Base-by-base conservation (phyloP, 1,284 basidiomycete species). In the Tilletia caries region DNA sequence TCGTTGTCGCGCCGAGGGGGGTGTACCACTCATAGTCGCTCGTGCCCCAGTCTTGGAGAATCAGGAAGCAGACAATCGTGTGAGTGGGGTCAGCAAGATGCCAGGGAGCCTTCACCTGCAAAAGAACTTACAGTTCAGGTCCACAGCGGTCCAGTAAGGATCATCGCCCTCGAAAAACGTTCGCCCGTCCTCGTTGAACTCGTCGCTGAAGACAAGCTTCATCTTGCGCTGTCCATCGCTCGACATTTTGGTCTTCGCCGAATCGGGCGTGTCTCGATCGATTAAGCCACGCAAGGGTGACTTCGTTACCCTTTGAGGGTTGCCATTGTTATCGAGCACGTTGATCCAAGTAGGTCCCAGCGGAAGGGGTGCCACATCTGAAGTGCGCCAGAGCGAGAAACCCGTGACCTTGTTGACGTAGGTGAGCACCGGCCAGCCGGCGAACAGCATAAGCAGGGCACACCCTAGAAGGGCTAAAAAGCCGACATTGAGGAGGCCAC, bases 1-100 rank as follows among this genome's bases (percentile, higher is more conserved):
- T 85, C 0, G 95, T 98, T 0, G 88, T 92, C 71, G 94, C 86
- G 2, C 91, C 90, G 18, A 86, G 87, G 0, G 95, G 94, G 76
- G 92, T 90, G 84, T 93, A 91, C 79, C 76, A 78, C 58, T 77
- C 78, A 60, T 67, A 25, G 71, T 68, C 48, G 1, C 20, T 50
- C 20, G 48, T 50, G 12, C 48, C 48, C 48, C 48, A 50, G 48
- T 50, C 48, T 50, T 1, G 48, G 15, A 41, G 37, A 0, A 41
- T 15, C 37, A 15, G 2, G 37, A 41, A 1, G 2, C 8, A 15
- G 25, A 60, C n/a, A n/a, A n/a, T n/a, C n/a, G n/a, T n/a, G n/a
- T n/a, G n/a, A n/a, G n/a, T n/a, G n/a, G n/a, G n/a, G n/a, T n/a
- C n/a, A n/a, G n/a, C n/a, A n/a, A n/a, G n/a, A n/a, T n/a, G n/a